phyloP scores from a whole-genome alignment of 192 early-diverging fungal species.

The Linnemannia zychae region DNA sequence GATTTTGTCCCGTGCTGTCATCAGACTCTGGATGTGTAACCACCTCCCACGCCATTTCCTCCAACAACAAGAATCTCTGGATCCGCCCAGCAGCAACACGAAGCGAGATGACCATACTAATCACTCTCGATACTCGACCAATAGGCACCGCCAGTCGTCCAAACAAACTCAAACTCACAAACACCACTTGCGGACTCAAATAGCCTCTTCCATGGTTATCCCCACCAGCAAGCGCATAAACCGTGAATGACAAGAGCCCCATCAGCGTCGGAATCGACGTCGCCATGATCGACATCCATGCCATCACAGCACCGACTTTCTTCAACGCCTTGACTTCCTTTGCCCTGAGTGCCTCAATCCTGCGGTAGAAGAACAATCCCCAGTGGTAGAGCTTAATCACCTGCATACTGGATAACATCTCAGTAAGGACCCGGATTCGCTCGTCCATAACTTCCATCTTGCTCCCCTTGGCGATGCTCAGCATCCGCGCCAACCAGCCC shows the following conservation, averaged over 20 bases:
- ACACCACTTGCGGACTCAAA: slow-evolving; percentile 6
- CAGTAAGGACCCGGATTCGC: slow-evolving; percentile 47
- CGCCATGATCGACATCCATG: slow-evolving; percentile 27
- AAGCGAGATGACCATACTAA: slow-evolving; percentile 7
- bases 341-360: background rate
- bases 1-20: background rate
- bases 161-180: slow-evolving; percentile 34
- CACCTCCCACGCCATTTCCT: slow-evolving; percentile 16
- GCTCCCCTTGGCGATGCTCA: slow-evolving; percentile 40
- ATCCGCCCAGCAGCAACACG: slow-evolving; percentile 15
- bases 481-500: slow-evolving; percentile 4
- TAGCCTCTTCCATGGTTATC: background rate
- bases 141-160: slow-evolving; percentile 7
- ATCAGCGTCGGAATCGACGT: slow-evolving; percentile 19
- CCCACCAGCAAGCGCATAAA: slow-evolving; percentile 16
- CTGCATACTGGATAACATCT: slow-evolving; percentile 52
- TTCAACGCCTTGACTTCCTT: slow-evolving; percentile 17
- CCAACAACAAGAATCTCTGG: slow-evolving; percentile 21
- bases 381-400: slow-evolving; percentile 59
- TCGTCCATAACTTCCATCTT: slow-evolving; percentile 56
- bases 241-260: slow-evolving; percentile 17
- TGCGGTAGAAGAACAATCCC: slow-evolving; percentile 25
- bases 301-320: background rate
- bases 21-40: background rate
- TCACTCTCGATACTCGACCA: background rate